Conservation (phyloP, 495 filamentous ascomycete genomes). For the Aspergillus saccharolyticus region DNA sequence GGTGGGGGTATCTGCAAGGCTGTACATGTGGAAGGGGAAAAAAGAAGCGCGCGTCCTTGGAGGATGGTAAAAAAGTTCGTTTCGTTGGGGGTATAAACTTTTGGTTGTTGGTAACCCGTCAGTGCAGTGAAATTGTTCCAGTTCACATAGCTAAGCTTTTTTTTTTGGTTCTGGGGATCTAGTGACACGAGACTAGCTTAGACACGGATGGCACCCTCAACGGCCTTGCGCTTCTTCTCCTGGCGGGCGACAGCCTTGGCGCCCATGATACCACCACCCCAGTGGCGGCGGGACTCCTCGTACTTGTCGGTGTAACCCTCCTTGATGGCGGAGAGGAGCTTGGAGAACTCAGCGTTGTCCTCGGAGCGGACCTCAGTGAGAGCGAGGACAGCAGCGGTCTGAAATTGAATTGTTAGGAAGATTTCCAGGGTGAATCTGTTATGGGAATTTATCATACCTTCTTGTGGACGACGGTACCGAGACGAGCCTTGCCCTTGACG, state of each 20-base stretch:
- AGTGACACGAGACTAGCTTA: conserved; percentile 43
- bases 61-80: not conserved
- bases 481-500: conserved; percentile 98
- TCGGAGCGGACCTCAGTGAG: conserved; percentile 93
- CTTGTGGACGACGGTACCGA: conserved; percentile 99
- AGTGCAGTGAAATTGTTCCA: conserved; percentile 1
- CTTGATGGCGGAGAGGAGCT: conserved; percentile 94
- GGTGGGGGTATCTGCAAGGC: conserved; percentile 41
- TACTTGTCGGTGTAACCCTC: conserved; percentile 96
- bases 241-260: conserved; percentile 88
- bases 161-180: not conserved
- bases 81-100: not conserved
- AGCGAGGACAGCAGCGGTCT: conserved; percentile 95
- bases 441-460: conserved; percentile 56
- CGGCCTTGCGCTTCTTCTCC: conserved; percentile 94
- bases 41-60: conserved; percentile 15
- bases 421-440: not conserved
- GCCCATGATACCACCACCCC: conserved; percentile 99
- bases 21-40: conserved; percentile 35
- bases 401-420: not conserved
- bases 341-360: conserved; percentile 96
- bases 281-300: conserved; percentile 87
- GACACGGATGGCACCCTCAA: conserved; percentile 93
- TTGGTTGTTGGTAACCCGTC: conserved; percentile 16
- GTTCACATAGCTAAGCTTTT: not conserved